phyloP scores from a whole-genome alignment of 1,284 basidiomycete genomes.

The Marasmius tenuissimus region DNA sequence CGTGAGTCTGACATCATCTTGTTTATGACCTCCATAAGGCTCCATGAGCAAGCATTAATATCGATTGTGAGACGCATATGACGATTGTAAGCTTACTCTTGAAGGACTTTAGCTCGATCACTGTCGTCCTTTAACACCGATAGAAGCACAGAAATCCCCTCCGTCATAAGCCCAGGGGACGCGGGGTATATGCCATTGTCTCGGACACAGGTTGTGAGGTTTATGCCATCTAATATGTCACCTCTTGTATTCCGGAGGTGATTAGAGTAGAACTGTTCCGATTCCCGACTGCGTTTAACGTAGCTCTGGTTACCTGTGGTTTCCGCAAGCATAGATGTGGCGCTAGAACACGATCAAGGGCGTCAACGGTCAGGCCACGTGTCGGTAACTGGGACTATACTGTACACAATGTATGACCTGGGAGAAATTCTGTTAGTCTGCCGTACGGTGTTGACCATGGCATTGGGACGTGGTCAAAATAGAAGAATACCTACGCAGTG shows the following conservation, averaged over 20 bases:
- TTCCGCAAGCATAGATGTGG: neutral
- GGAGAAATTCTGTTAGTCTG: neutral
- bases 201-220: constrained; percentile 1
- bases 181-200: neutral
- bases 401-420: neutral
- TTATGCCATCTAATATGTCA: constrained; percentile 8
- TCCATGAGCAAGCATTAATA: neutral
- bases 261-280: neutral
- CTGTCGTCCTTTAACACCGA: no score
- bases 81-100: no score
- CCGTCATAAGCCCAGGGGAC: constrained; percentile 7
- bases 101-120: no score
- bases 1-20: neutral
- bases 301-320: neutral
- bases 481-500: no score
- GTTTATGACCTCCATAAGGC: neutral
- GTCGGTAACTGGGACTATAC: neutral
- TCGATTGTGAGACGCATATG: neutral
- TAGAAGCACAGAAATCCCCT: constrained; percentile 8
- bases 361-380: neutral
- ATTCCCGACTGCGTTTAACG: neutral
- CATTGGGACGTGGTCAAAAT: neutral
- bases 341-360: neutral
- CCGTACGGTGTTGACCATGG: neutral
- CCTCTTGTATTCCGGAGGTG: constrained; percentile 4